Conservation (phyloP, 257 asterid species). For the Leptodermis oblonga region DNA sequence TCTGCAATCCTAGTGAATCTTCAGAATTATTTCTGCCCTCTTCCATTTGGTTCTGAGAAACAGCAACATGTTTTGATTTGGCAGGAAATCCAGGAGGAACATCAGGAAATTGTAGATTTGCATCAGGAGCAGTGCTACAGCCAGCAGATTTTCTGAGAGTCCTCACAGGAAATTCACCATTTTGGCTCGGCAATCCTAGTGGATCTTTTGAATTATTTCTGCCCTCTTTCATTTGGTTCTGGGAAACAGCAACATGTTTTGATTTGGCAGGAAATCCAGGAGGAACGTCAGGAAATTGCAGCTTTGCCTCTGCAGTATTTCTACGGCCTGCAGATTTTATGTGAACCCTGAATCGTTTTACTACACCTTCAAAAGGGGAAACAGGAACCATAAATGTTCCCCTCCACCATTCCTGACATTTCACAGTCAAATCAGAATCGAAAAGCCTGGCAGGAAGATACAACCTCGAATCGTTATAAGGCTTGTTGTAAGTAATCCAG, state of each 20-base stretch:
- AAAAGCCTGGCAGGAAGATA: slow-evolving; percentile 26
- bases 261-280: no score
- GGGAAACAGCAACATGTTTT: no score
- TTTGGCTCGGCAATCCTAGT: no score
- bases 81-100: slow-evolving; percentile 25
- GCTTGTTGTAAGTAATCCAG: slow-evolving; percentile 19
- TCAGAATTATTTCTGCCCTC: no score
- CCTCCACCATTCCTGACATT: slow-evolving; percentile 39
- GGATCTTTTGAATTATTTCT: no score
- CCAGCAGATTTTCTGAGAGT: neutral
- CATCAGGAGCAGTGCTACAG: neutral
- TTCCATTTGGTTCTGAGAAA: neutral
- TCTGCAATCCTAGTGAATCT: no score
- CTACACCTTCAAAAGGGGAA: slow-evolving; percentile 11
- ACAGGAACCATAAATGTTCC: slow-evolving; percentile 16
- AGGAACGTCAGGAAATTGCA: no score
- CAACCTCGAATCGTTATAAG: slow-evolving; percentile 4
- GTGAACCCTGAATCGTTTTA: neutral
- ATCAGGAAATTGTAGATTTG: neutral
- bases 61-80: neutral
- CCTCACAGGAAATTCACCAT: no score
- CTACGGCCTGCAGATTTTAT: neutral
- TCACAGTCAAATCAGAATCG: slow-evolving; percentile 25
- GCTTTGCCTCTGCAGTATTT: neutral
- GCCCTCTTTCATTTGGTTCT: neutral